Percentiles rank a stretch among this genome's conserved stretches.
These are phyloP conservation scores for Tardiomyces blankii DNA, from an alignment of 1,139 yeast species.

Conservation along the genomic window DNA sequence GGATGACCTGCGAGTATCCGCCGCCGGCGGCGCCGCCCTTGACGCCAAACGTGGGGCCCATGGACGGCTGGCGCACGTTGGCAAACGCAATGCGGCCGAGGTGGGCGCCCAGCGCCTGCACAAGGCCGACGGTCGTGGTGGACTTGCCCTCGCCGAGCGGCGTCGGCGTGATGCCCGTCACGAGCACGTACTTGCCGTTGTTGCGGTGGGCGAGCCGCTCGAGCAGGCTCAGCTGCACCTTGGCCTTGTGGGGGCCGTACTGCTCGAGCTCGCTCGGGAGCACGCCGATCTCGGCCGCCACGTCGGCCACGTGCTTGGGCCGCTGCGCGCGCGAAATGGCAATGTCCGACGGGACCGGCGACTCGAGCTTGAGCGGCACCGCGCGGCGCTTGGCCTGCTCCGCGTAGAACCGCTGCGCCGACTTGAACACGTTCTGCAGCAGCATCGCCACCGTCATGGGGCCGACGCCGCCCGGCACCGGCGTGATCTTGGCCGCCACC, in stretches of 20 bases:
- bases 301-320: conserved; percentile 73
- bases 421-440: conserved; percentile 71
- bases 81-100: conserved; percentile 82
- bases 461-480: conserved; percentile 99
- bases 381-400: conserved; percentile 23
- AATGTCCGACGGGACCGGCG: conserved; percentile 89
- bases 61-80: conserved; percentile 94
- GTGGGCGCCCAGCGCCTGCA: conserved; percentile 93
- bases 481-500: conserved; percentile 72
- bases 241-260: conserved; percentile 87
- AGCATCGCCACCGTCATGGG: conserved; percentile 99
- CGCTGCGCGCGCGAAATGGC: conserved; percentile 84
- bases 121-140: conserved; percentile 93
- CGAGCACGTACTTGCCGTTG: conserved; percentile 85
- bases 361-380: conserved; percentile 46
- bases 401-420: conserved; percentile 48
- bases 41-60: conserved; percentile 99
- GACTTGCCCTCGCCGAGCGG: conserved; percentile 98
- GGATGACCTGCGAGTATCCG: conserved; percentile 96
- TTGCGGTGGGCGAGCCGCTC: conserved; percentile 58
- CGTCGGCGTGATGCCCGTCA: conserved; percentile 97
- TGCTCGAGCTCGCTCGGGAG: conserved; percentile 77
- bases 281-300: conserved; percentile 81
- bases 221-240: conserved; percentile 64
- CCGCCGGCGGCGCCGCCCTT: conserved; percentile 99